These are phyloP conservation scores for Aspergillus oerlinghausenensis DNA, from an alignment of 2,329 filamentous ascomycete genomes.

Conservation along the genomic window DNA sequence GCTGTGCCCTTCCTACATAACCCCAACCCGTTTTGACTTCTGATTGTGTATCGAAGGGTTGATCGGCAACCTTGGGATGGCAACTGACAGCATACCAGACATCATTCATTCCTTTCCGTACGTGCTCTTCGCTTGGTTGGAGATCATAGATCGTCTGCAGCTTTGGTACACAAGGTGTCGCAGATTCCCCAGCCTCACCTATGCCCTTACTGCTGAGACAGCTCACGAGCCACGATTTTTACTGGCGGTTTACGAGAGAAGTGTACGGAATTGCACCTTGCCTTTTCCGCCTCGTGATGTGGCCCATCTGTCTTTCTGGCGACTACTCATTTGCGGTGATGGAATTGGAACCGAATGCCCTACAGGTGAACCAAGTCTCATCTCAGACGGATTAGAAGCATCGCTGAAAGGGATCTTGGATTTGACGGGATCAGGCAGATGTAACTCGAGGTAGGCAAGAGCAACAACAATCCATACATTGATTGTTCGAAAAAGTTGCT, in stretches of 20 bases:
- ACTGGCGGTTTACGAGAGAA: slow-evolving; percentile 4
- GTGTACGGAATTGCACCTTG: neutral
- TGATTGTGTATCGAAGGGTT: neutral
- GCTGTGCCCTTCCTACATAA: neutral
- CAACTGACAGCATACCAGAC: neutral
- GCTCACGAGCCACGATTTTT: neutral
- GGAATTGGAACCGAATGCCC: neutral
- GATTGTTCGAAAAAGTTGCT: neutral
- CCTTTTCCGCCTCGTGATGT: neutral
- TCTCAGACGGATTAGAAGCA: neutral
- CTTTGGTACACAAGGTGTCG: neutral
- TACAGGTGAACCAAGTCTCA: neutral
- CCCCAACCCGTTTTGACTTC: neutral
- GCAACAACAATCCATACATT: neutral
- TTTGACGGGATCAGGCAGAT: neutral
- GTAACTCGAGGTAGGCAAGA: neutral
- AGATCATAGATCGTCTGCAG: neutral
- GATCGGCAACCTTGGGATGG: neutral
- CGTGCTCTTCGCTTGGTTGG: neutral
- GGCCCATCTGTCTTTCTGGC: neutral
- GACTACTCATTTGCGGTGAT: neutral
- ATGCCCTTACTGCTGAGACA: neutral
- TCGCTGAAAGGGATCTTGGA: neutral
- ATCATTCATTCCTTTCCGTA: neutral
- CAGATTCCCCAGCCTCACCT: neutral